Percentiles rank a stretch among this genome's conserved stretches.
Conservation (phyloP, 106 monocot genomes). For the Dendrobium catenatum region DNA sequence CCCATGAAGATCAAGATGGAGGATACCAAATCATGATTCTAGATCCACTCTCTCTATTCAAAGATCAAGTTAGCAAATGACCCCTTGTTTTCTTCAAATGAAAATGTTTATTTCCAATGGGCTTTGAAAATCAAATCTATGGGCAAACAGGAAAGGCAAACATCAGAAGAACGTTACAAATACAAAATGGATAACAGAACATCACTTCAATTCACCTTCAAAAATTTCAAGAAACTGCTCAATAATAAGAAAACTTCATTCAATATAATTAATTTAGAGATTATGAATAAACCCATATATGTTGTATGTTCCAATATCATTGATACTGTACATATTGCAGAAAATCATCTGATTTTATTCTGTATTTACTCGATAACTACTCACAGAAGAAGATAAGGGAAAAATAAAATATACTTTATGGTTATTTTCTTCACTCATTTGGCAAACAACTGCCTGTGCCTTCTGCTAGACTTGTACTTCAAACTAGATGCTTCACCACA, state of each 20-base stretch:
- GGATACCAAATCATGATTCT: too few relatives aligned
- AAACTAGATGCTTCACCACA: constrained; percentile 8
- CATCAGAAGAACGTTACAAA: neutral
- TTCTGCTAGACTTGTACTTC: constrained; percentile 9
- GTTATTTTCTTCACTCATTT: constrained; percentile 6
- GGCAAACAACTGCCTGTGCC: constrained; percentile 30
- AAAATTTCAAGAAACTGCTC: neutral
- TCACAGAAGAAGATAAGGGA: neutral
- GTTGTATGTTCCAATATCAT: constrained; percentile 1
- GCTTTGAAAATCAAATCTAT: too few relatives aligned
- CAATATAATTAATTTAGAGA: neutral
- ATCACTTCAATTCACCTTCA: neutral
- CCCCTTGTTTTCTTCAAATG: too few relatives aligned
- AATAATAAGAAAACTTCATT: neutral
- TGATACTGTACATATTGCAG: constrained; percentile 4
- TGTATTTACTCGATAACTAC: neutral
- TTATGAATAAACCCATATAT: neutral
- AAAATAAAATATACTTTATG: neutral
- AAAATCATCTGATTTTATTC: neutral
- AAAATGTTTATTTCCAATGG: too few relatives aligned
- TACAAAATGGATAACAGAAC: neutral
- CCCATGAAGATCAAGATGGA: too few relatives aligned
- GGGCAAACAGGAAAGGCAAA: neutral
- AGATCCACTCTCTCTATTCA: too few relatives aligned
- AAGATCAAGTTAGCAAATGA: too few relatives aligned